Base-by-base conservation (phyloP, 768 basidiomycete species). In the Trametes cinnabarina region DNA sequence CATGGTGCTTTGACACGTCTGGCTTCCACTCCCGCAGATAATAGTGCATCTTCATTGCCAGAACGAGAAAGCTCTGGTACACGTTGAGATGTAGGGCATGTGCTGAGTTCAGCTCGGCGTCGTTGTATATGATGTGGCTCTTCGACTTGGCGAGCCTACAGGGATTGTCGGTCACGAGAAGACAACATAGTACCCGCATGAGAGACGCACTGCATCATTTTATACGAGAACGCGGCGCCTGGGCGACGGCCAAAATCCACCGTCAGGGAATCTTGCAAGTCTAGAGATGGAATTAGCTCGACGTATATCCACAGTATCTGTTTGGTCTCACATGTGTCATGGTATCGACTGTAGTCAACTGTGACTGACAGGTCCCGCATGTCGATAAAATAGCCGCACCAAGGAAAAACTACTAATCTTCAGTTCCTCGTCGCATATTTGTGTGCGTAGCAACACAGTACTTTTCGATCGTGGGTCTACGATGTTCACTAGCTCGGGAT, bases 341-440 rank as follows among this genome's bases (percentile, higher is more conserved):
- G 72, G 66, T 86, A 90, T 60, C 93, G 82, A 3, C 80, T 74
- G 67, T 92, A 92, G 68, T 98, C 94, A 2, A 81, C 84, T 10
- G 86, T 80, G 23, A 98, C 78, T 10, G 92, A 90, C 32, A 99
- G 77, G 63, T 86, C 82, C 20, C 69, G 72, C 77, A 85, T 90
- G 66, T 94, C 73, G 64, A 99, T 89, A 51, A 86, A 67, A 61
- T 87, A 81, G 2, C 95, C 97, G 74, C 97, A 99, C 90, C 94
- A 99, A 2, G 93, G 88, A 69, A 99, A 98, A 40, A 76, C 94
- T 94, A 61, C 11, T 9, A 5, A 39, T 15, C 14, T 9, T 39
- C 14, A n/a, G 37, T 1, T 8, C 37, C 14, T 39, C 37, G n/a
- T 14, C 37, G n/a, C 15, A 15, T 15, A n/a, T 15, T 8, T 10